A percentile compares a stretch with the other conserved stretches of the same genome.
Evolutionary conservation across 2,329 filamentous ascomycete species (phyloP).

Genomic region (Sodiomyces alkalinus): DNA sequence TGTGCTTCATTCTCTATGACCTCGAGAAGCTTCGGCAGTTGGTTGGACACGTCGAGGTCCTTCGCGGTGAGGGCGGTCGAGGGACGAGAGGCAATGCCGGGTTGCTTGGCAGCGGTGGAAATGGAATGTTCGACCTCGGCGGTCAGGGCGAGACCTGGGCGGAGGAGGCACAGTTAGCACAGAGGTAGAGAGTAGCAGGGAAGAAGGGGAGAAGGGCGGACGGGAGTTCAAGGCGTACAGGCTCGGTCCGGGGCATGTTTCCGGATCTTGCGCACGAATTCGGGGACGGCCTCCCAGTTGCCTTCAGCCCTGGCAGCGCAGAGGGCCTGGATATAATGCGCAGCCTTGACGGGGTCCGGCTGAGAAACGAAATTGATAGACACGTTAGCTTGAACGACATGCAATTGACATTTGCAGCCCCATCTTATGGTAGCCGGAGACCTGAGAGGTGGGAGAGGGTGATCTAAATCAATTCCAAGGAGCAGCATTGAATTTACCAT

Average conservation of each 20-base stretch:
- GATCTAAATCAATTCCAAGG: no score
- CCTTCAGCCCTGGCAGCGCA: constrained; percentile 79
- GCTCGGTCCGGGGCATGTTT: constrained; percentile 80
- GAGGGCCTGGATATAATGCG: constrained; percentile 66
- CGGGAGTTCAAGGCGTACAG: constrained; percentile 44
- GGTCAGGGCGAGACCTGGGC: constrained; percentile 50
- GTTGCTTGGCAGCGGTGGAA: constrained; percentile 34
- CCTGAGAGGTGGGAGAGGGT: no score
- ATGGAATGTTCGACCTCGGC: constrained; percentile 56
- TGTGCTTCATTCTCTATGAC: constrained; percentile 43
- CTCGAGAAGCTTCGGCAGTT: constrained; percentile 34
- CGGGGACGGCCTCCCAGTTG: constrained; percentile 73
- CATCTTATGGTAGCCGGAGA: no score
- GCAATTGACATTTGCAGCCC: no score
- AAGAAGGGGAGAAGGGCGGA: constrained; percentile 4
- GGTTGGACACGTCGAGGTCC: constrained; percentile 27
- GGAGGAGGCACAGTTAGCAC: constrained; percentile 8
- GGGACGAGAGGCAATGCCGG: constrained; percentile 19
- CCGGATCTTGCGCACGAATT: constrained; percentile 81
- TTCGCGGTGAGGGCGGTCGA: constrained; percentile 22
- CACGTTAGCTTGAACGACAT: no score
- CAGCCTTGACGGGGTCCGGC: constrained; percentile 47
- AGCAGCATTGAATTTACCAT: no score
- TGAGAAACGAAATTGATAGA: no score
- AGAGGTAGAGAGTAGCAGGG: constrained; percentile 4